Evolutionary conservation across 78 protist species (phyloP).

Genomic region (Tieghemostelium lacteum): DNA sequence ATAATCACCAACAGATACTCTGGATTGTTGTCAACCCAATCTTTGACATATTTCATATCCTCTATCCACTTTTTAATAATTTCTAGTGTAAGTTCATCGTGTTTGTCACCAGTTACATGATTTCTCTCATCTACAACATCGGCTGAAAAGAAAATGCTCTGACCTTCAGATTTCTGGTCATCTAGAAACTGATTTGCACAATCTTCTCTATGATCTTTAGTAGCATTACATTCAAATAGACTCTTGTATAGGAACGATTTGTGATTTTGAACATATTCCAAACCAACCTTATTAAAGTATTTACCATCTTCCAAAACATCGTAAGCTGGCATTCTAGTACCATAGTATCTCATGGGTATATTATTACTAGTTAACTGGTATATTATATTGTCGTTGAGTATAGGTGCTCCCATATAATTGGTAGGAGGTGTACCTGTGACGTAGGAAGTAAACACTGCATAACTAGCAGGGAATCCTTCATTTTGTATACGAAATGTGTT

Average conservation of each 20-base stretch:
- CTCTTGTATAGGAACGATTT: conserved; percentile 5
- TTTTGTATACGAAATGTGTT: conserved; percentile 62
- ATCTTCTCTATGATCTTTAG: neutral
- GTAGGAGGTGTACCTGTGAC: conserved; percentile 67
- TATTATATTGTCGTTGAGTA: conserved; percentile 19
- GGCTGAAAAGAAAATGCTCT: conserved; percentile 44
- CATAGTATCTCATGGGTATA: conserved; percentile 3
- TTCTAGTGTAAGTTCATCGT: conserved; percentile 11
- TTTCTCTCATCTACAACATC: conserved; percentile 65
- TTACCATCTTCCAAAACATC: conserved; percentile 46
- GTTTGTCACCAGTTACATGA: conserved; percentile 55
- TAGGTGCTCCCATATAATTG: conserved; percentile 63
- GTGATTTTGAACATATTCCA: conserved; percentile 10
- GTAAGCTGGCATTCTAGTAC: conserved; percentile 74
- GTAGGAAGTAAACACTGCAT: conserved; percentile 48
- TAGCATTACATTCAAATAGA: conserved; percentile 14
- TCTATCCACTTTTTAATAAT: conserved; percentile 33
- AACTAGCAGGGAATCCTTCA: conserved; percentile 71
- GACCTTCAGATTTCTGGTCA: neutral
- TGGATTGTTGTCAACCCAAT: conserved; percentile 58
- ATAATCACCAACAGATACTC: conserved; percentile 48
- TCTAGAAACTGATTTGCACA: conserved; percentile 18
- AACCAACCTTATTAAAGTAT: neutral
- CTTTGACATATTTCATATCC: conserved; percentile 40
- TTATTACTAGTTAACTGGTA: conserved; percentile 21